These are phyloP conservation scores for Sporisorium scitamineum DNA, from an alignment of 1,284 basidiomycete genomes.

Conservation along the genomic window DNA sequence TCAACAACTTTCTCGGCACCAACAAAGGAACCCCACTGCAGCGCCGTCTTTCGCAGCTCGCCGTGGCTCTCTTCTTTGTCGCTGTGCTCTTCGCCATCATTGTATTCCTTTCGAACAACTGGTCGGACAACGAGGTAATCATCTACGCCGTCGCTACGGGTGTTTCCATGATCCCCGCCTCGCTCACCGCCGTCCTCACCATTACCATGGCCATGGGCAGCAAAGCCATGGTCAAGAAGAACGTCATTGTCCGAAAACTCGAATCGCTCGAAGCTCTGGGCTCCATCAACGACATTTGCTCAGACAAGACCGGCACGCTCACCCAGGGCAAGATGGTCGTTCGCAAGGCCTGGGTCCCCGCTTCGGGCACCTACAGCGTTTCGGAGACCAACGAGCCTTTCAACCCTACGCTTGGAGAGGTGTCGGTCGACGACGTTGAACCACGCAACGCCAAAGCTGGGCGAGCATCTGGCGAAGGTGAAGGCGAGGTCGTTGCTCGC, in stretches of 20 bases:
- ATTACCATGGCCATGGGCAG: slow-evolving; percentile 73
- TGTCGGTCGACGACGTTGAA: slow-evolving; percentile 66
- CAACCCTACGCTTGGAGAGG: slow-evolving; percentile 70
- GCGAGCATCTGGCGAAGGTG: slow-evolving; percentile 47
- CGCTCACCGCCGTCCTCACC: slow-evolving; percentile 66
- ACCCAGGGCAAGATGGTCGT: slow-evolving; percentile 69
- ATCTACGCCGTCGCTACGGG: slow-evolving; percentile 72
- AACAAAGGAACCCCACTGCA: slow-evolving; percentile 70
- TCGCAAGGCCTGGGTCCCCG: slow-evolving; percentile 65
- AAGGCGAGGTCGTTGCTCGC: slow-evolving; percentile 70
- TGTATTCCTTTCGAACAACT: slow-evolving; percentile 70
- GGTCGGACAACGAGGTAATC: slow-evolving; percentile 66
- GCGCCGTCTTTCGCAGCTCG: slow-evolving; percentile 68
- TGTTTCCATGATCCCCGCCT: slow-evolving; percentile 74
- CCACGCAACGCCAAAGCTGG: slow-evolving; percentile 35
- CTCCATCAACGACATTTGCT: slow-evolving; percentile 68
- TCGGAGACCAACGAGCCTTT: slow-evolving; percentile 66
- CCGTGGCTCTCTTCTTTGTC: slow-evolving; percentile 65
- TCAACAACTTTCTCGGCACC: slow-evolving; percentile 68
- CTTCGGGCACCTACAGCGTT: slow-evolving; percentile 61
- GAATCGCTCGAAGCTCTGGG: slow-evolving; percentile 68
- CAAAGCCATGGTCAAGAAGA: slow-evolving; percentile 73
- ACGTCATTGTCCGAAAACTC: slow-evolving; percentile 73
- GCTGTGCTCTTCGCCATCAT: slow-evolving; percentile 69
- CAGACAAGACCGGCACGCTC: slow-evolving; percentile 68